Percentiles rank a stretch among this genome's conserved stretches.
Conservation (phyloP, 1,284 basidiomycete species). For the Coriolopsis trogii region DNA sequence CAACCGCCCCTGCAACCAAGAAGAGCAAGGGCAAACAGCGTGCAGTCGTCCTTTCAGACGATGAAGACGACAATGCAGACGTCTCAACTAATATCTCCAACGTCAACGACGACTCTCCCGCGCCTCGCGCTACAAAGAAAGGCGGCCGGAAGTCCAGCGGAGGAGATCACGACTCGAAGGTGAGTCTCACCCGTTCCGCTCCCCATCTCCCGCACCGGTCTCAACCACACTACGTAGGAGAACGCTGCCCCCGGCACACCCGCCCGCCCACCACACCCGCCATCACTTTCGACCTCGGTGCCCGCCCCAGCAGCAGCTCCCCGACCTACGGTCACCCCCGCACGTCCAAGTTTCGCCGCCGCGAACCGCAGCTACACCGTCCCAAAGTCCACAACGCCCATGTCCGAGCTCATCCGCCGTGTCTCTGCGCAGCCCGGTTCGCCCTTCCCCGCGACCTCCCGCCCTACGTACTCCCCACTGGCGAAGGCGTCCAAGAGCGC, state of each 20-base stretch:
- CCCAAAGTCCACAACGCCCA: conserved; percentile 52
- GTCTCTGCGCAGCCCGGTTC: conserved; percentile 68
- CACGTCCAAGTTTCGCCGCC: conserved; percentile 13
- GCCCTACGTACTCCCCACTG: conserved; percentile 61
- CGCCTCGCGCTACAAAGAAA: conserved; percentile 18
- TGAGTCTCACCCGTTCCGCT: not conserved
- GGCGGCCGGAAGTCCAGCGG: conserved; percentile 14
- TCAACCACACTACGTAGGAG: conserved; percentile 5
- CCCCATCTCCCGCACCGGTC: not conserved
- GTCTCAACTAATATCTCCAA: conserved; percentile 12
- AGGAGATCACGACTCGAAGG: conserved; percentile 18
- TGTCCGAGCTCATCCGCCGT: conserved; percentile 74
- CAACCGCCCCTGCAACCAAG: conserved; percentile 1
- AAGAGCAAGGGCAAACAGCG: conserved; percentile 29
- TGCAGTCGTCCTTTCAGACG: conserved; percentile 28
- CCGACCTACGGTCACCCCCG: conserved; percentile 16
- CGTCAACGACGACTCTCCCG: conserved; percentile 4
- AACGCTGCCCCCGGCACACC: conserved; percentile 9
- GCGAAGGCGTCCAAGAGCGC: conserved; percentile 62
- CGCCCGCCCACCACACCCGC: conserved; percentile 1
- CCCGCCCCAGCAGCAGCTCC: conserved; percentile 1
- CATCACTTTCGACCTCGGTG: conserved; percentile 5
- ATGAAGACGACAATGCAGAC: conserved; percentile 26
- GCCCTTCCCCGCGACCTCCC: conserved; percentile 50
- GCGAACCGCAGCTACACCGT: conserved; percentile 28